phyloP scores from a whole-genome alignment of 2,329 filamentous ascomycete species.

The Diaporthe citriasiana region DNA sequence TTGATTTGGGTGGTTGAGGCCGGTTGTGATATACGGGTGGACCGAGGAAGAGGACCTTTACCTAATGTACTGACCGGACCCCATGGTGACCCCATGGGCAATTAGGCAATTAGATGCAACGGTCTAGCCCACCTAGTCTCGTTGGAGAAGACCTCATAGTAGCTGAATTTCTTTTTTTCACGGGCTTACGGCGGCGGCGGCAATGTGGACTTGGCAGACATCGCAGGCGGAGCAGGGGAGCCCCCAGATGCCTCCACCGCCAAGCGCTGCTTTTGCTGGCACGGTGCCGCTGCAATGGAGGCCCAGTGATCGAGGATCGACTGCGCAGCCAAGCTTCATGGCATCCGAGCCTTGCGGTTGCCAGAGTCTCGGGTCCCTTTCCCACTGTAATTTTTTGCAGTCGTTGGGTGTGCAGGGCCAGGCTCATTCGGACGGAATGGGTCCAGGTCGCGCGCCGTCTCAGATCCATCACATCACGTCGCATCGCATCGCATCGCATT shows the following conservation, averaged over 20 bases:
- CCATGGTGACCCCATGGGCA: background rate
- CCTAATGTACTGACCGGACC: background rate
- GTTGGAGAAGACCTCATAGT: background rate
- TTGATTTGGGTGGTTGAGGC: background rate
- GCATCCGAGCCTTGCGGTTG: slow-evolving; percentile 17
- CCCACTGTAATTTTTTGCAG: slow-evolving; percentile 14
- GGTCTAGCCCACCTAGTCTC: slow-evolving; percentile 16
- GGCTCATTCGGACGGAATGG: background rate
- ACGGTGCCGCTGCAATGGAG: slow-evolving; percentile 18
- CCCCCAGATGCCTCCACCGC: slow-evolving; percentile 26
- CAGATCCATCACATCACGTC: slow-evolving; percentile 5
- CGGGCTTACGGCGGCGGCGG: slow-evolving; percentile 22
- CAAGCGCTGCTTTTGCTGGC: slow-evolving; percentile 21
- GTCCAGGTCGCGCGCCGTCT: slow-evolving; percentile 14
- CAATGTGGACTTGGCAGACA: slow-evolving; percentile 11
- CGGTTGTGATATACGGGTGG: background rate
- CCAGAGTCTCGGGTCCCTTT: slow-evolving; percentile 34
- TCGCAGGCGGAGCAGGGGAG: slow-evolving; percentile 1
- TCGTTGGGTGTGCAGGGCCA: background rate
- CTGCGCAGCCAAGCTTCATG: slow-evolving; percentile 27
- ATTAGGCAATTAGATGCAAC: background rate
- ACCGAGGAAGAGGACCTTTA: background rate
- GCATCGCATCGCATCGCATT: background rate
- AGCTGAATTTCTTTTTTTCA: background rate
- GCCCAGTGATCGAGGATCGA: slow-evolving; percentile 34